These are phyloP conservation scores for Pestalotiopsis sp. DNA, from an alignment of 2,329 filamentous ascomycete species.

Conservation along the genomic window DNA sequence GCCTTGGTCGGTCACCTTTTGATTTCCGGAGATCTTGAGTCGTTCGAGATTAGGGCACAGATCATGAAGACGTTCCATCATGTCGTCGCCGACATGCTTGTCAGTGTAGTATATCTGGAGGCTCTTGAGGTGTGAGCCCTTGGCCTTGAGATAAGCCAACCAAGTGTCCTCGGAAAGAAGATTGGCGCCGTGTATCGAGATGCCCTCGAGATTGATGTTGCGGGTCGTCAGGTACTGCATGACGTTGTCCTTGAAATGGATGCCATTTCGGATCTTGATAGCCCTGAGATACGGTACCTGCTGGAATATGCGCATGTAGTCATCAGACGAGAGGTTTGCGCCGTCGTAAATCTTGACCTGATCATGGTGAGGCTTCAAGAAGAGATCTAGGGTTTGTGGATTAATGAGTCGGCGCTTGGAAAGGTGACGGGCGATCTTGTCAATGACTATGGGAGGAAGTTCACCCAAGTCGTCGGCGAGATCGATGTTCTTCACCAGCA, in stretches of 20 bases:
- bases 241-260: conserved; percentile 86
- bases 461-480: conserved; percentile 66
- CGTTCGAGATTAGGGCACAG: conserved; percentile 71
- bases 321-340: conserved; percentile 70
- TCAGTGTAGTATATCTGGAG: conserved; percentile 86
- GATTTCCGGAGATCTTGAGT: conserved; percentile 82
- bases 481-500: conserved; percentile 63
- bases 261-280: conserved; percentile 80
- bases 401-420: conserved; percentile 63
- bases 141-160: conserved; percentile 67
- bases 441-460: conserved; percentile 56
- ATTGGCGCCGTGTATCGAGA: conserved; percentile 85
- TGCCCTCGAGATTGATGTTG: conserved; percentile 66
- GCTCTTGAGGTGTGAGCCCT: conserved; percentile 66
- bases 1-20: conserved; percentile 68
- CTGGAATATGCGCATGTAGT: conserved; percentile 82
- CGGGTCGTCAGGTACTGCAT: conserved; percentile 81
- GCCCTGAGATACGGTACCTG: conserved; percentile 69
- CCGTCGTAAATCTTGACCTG: conserved; percentile 61
- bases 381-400: conserved; percentile 57
- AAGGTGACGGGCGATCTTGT: conserved; percentile 62
- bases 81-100: conserved; percentile 75
- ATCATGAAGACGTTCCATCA: conserved; percentile 62
- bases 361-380: conserved; percentile 55
- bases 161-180: conserved; percentile 78